Percentiles rank a stretch among this genome's conserved stretches.
Conservation (phyloP, 306 rosid species). For the Malus fusca region DNA sequence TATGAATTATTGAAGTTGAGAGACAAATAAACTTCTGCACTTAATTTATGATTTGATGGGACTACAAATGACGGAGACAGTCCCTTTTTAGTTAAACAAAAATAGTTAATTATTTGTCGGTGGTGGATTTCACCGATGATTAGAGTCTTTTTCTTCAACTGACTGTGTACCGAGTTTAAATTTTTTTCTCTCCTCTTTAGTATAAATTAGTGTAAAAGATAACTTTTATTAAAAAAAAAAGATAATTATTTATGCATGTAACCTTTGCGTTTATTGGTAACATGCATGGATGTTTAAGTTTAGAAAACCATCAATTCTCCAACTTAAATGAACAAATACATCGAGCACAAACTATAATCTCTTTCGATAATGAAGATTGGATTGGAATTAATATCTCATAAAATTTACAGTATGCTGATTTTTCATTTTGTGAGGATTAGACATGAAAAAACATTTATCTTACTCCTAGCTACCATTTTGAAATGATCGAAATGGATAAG, state of each 20-base stretch:
- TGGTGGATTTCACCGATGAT: too few relatives aligned
- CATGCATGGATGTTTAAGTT: background rate
- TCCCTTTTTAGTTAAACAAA: background rate
- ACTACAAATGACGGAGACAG: background rate
- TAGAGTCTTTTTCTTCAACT: too few relatives aligned
- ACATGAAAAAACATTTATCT: too few relatives aligned
- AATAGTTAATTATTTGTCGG: background rate
- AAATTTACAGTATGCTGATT: background rate
- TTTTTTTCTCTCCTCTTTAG: too few relatives aligned
- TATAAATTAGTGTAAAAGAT: too few relatives aligned
- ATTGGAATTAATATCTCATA: background rate
- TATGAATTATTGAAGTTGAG: background rate
- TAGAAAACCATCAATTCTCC: background rate
- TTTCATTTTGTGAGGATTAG: background rate
- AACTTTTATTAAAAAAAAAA: background rate
- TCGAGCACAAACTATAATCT: background rate
- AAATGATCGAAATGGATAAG: background rate
- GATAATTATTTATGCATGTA: background rate
- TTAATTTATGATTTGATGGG: background rate
- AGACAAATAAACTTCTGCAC: background rate
- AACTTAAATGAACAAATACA: background rate
- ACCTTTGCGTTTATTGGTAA: background rate
- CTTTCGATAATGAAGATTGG: background rate
- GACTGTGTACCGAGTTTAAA: too few relatives aligned
- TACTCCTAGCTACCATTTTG: too few relatives aligned